Conservation (phyloP, 768 basidiomycete species). For the Lyophyllum shimeji region DNA sequence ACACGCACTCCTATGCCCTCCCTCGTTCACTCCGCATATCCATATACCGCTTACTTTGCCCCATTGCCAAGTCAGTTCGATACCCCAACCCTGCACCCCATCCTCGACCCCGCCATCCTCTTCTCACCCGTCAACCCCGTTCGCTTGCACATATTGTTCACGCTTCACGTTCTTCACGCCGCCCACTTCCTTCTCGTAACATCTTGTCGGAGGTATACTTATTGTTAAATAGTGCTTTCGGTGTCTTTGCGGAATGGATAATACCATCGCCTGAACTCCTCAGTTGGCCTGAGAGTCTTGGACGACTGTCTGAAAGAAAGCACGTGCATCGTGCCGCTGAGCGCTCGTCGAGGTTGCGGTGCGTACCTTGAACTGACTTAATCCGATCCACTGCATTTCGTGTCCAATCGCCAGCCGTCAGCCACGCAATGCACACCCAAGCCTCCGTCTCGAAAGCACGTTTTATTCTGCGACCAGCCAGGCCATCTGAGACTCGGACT, state of each 20-base stretch:
- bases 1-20: background rate
- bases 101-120: background rate
- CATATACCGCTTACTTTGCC: background rate
- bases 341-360: no score
- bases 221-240: background rate
- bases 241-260: background rate
- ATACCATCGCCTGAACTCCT: background rate
- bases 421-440: no score
- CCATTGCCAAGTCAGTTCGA: background rate
- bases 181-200: background rate
- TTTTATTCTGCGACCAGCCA: no score
- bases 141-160: background rate
- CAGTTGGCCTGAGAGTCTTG: no score
- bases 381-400: no score
- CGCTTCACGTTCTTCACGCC: background rate
- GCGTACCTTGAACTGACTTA: no score
- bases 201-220: background rate
- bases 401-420: no score
- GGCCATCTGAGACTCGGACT: no score
- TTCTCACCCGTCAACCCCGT: background rate
- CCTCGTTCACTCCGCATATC: background rate
- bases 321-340: no score
- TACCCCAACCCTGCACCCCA: no score
- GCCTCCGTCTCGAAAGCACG: no score
- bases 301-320: no score